These are phyloP conservation scores for Cladosporium sp. DNA, from an alignment of 2,329 filamentous ascomycete species.

Conservation along the genomic window DNA sequence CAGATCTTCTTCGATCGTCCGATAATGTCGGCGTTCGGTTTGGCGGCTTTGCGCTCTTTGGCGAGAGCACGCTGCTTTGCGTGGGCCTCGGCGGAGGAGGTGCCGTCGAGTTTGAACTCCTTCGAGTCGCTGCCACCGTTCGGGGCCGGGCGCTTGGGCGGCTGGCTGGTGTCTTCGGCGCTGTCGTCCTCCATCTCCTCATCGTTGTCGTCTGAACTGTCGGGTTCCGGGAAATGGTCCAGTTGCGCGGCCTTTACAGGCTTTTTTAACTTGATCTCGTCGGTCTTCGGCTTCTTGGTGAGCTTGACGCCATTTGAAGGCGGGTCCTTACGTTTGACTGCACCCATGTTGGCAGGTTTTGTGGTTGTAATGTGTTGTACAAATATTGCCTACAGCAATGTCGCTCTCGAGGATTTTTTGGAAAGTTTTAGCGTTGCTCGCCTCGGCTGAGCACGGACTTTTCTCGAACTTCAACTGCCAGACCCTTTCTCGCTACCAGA, in stretches of 20 bases:
- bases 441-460: too few species aligned
- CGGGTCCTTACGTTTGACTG: constrained; percentile 37
- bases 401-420: too few species aligned
- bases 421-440: too few species aligned
- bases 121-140: constrained; percentile 25
- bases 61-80: constrained; percentile 86
- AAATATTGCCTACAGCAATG: too few species aligned
- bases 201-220: constrained; percentile 25
- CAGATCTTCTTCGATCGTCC: constrained; percentile 92
- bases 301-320: constrained; percentile 23
- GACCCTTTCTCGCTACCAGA: too few species aligned
- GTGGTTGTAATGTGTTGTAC: not conserved
- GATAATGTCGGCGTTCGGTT: constrained; percentile 88
- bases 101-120: constrained; percentile 49
- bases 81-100: constrained; percentile 79
- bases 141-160: not conserved
- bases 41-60: constrained; percentile 84
- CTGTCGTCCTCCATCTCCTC: constrained; percentile 5
- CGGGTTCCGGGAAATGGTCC: constrained; percentile 18
- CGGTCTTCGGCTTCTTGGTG: constrained; percentile 40
- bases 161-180: constrained; percentile 6
- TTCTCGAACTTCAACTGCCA: too few species aligned
- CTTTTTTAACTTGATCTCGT: constrained; percentile 18
- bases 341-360: constrained; percentile 27
- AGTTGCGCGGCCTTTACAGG: constrained; percentile 17